These are phyloP conservation scores for Phialophora macrospora DNA, from an alignment of 2,329 filamentous ascomycete species.

Conservation along the genomic window DNA sequence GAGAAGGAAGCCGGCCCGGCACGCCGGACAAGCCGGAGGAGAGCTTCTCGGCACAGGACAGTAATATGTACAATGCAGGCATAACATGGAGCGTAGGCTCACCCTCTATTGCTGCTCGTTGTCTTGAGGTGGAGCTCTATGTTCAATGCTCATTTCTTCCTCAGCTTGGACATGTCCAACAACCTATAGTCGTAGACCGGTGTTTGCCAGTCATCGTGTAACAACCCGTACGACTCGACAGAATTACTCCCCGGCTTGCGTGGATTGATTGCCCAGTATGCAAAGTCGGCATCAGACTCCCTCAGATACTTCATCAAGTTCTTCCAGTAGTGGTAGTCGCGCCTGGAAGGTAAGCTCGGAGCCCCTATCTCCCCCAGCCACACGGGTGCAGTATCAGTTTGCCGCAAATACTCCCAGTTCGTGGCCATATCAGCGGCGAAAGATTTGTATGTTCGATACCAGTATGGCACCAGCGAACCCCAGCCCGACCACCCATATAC, in stretches of 20 bases:
- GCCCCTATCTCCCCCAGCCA: slow-evolving; percentile 73
- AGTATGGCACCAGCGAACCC: slow-evolving; percentile 66
- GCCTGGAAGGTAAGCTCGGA: slow-evolving; percentile 57
- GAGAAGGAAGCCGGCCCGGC: background rate
- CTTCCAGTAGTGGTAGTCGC: slow-evolving; percentile 68
- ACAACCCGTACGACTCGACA: slow-evolving; percentile 65
- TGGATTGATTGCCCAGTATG: slow-evolving; percentile 73
- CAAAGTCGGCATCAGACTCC: slow-evolving; percentile 66
- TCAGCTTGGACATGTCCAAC: slow-evolving; percentile 57
- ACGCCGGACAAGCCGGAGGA: background rate
- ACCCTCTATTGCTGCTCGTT: background rate
- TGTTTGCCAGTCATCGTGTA: slow-evolving; percentile 68
- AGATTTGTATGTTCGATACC: slow-evolving; percentile 64
- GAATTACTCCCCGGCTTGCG: slow-evolving; percentile 64
- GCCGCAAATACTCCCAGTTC: slow-evolving; percentile 70
- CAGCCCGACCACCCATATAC: slow-evolving; percentile 74
- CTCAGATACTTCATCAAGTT: slow-evolving; percentile 66
- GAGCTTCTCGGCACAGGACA: background rate
- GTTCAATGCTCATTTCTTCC: slow-evolving; percentile 1
- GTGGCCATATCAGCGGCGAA: slow-evolving; percentile 66
- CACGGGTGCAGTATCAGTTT: slow-evolving; percentile 62
- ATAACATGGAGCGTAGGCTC: background rate
- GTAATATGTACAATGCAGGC: too few species aligned
- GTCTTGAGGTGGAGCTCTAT: background rate
- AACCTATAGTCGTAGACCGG: slow-evolving; percentile 66